A percentile compares a stretch with the other conserved stretches of the same genome.
Conservation (phyloP, 129 eudicot species). For the Escallonia herrerae region DNA sequence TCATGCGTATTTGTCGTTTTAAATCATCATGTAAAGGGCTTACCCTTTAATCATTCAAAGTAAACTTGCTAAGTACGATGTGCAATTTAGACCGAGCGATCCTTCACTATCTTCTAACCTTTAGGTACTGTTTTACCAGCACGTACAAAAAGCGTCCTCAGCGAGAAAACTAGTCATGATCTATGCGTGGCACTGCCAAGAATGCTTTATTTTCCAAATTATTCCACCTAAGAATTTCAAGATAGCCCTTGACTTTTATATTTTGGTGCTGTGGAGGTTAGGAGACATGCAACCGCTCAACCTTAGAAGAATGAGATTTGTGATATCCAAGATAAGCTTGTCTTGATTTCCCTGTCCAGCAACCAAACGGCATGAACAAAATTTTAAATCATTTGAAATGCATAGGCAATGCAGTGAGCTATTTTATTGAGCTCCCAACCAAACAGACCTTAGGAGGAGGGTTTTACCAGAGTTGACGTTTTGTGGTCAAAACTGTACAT, state of each 20-base stretch:
- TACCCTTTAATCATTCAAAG: slow-evolving; percentile 11
- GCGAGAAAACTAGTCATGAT: too few relatives aligned
- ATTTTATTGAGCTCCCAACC: too few relatives aligned
- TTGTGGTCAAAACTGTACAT: neutral
- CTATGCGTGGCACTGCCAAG: too few relatives aligned
- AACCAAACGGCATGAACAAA: slow-evolving; percentile 3
- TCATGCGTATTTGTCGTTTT: too few relatives aligned
- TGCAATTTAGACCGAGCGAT: neutral
- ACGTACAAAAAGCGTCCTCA: too few relatives aligned
- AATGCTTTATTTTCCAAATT: too few relatives aligned
- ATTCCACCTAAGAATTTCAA: too few relatives aligned
- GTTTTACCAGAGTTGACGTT: neutral
- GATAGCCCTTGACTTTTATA: neutral
- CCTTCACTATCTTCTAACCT: too few relatives aligned
- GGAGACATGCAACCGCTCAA: neutral
- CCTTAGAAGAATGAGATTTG: neutral
- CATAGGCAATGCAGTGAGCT: too few relatives aligned
- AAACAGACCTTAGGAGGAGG: too few relatives aligned
- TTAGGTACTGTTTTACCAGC: too few relatives aligned
- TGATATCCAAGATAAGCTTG: neutral
- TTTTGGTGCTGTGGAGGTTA: neutral
- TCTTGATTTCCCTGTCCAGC: slow-evolving; percentile 3
- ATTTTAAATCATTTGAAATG: neutral
- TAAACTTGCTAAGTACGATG: neutral
- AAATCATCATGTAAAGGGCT: too few relatives aligned